Evolutionary conservation across 306 rosid species (phyloP).

Genomic region (Comarum palustre): DNA sequence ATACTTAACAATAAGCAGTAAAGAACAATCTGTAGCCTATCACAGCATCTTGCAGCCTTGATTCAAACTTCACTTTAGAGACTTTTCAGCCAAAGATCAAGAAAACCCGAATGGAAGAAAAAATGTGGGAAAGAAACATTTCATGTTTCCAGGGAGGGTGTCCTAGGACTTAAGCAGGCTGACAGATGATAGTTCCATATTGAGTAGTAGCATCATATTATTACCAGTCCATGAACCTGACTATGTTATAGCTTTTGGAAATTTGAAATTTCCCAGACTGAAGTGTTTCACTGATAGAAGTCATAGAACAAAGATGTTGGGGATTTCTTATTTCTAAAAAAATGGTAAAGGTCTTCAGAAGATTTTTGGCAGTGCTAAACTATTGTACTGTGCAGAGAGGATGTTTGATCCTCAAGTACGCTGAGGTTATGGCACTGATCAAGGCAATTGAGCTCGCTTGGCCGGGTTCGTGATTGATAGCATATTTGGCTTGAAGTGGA

Average conservation of each 20-base stretch:
- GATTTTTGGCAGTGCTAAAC: not conserved
- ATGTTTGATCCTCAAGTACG: not conserved
- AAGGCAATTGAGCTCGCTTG: too few relatives aligned
- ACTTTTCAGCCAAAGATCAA: not conserved
- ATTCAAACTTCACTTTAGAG: constrained; percentile 12
- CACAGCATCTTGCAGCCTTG: not conserved
- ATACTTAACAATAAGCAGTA: not conserved
- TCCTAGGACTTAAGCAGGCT: constrained; percentile 45
- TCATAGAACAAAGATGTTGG: constrained; percentile 8
- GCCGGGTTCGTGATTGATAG: too few relatives aligned
- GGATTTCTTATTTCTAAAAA: too few relatives aligned
- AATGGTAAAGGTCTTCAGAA: too few relatives aligned
- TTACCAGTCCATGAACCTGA: constrained; percentile 47
- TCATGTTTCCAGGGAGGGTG: constrained; percentile 42
- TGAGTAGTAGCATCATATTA: constrained; percentile 41
- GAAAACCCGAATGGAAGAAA: constrained; percentile 41
- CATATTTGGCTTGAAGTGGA: too few relatives aligned
- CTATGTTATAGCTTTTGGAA: constrained; percentile 25
- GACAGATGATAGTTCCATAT: constrained; percentile 22
- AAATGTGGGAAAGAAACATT: constrained; percentile 50
- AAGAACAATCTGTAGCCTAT: not conserved
- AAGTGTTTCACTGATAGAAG: constrained; percentile 39
- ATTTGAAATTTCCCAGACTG: constrained; percentile 43
- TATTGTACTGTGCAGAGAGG: not conserved
- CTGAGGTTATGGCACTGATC: too few relatives aligned